phyloP scores from a whole-genome alignment of 257 asterid species.

The Echium plantagineum region DNA sequence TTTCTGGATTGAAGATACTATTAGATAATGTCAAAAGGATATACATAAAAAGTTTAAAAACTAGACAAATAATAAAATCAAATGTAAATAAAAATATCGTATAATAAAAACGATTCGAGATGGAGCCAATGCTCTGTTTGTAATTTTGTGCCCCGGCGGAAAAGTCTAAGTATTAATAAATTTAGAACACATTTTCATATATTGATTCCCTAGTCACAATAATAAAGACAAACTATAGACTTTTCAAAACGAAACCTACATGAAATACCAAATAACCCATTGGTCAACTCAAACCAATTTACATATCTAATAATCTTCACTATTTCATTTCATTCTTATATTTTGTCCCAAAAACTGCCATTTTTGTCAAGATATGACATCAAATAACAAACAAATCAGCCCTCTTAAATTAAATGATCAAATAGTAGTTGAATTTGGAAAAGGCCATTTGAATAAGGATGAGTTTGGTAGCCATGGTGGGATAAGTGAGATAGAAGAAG shows the following conservation, averaged over 20 bases:
- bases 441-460: neutral
- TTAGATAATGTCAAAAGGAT: too few species aligned
- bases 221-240: too few species aligned
- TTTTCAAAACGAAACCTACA: too few species aligned
- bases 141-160: neutral
- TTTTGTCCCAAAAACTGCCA: neutral
- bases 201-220: too few species aligned
- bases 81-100: too few species aligned
- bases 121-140: too few species aligned
- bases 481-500: constrained; percentile 2
- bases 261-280: neutral
- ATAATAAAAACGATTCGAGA: too few species aligned
- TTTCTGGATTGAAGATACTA: too few species aligned
- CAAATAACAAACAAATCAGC: neutral
- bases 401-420: neutral
- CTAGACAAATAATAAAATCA: too few species aligned
- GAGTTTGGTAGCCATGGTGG: neutral
- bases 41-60: too few species aligned
- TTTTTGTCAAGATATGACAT: neutral
- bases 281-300: neutral
- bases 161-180: too few species aligned
- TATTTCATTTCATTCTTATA: neutral
- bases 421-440: neutral
- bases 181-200: too few species aligned
- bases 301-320: neutral